Evolutionary conservation across 805 yeast genomes (phyloP), one percentile per base, ranked within the genome.

Genomic region (Geotrichum ghanense): DNA sequence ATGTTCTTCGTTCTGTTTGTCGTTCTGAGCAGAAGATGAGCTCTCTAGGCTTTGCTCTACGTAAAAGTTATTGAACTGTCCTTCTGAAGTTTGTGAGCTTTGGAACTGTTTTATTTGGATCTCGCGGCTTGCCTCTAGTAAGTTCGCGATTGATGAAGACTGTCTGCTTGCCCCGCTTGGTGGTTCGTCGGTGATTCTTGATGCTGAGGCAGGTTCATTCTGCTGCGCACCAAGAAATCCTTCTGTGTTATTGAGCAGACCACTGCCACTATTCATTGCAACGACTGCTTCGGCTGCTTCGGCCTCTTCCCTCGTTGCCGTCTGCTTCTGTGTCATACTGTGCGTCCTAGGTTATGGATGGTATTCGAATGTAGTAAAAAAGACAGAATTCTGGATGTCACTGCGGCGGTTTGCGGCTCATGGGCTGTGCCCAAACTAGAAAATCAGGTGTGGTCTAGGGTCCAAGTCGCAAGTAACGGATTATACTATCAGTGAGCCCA

Each of bases 261-360:
- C 17, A 5, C 19, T 19, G 12, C 37, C 37, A n/a, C 16, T 31
- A 19, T 31, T 31, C 37, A 31, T 31, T 31, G 37, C 37, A 31
- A 31, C 41, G 17, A 21, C 46, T 6, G 26, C 17, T 10, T 20
- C 42, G n/a, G 42, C 44, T 3, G 46, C 46, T 5, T 12, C 45
- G 31, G 44, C 40, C n/a, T 31, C 37, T 1, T 19, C 46, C 14
- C 20, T 44, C 2, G 41, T 22, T 2, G 42, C 23, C 14, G 19
- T 5, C 16, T 16, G 37, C 37, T 31, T n/a, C n/a, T n/a, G n/a
- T n/a, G n/a, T n/a, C n/a, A n/a, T n/a, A n/a, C n/a, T n/a, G n/a
- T n/a, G n/a, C n/a, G n/a, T n/a, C n/a, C n/a, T n/a, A n/a, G n/a
- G n/a, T n/a, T n/a, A n/a, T n/a, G n/a, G n/a, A n/a, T n/a, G n/a